phyloP scores from a whole-genome alignment of 768 basidiomycete genomes.

The Amanita jacksonii region DNA sequence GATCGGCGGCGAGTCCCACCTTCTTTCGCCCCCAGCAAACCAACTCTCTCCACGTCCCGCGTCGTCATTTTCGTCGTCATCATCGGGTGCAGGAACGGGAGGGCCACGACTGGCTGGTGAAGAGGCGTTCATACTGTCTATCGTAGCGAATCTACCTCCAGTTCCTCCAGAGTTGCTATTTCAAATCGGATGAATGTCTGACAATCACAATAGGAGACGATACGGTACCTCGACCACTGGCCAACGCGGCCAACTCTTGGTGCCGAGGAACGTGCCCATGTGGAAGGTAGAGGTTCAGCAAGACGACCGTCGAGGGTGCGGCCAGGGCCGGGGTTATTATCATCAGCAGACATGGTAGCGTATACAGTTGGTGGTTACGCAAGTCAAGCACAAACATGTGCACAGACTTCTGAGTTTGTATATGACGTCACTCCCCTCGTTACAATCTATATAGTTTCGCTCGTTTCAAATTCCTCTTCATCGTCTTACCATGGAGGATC shows the following conservation, averaged over 20 bases:
- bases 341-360: constrained; percentile 29
- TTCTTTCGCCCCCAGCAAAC: constrained; percentile 94
- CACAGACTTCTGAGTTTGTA: background rate
- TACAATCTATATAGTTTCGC: background rate
- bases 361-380: background rate
- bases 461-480: background rate
- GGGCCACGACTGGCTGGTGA: constrained; percentile 13
- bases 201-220: background rate
- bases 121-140: constrained; percentile 17
- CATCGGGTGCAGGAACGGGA: constrained; percentile 20
- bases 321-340: constrained; percentile 24
- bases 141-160: constrained; percentile 20
- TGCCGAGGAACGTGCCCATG: constrained; percentile 30
- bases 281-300: constrained; percentile 37
- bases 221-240: constrained; percentile 31
- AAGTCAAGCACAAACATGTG: too few relatives aligned
- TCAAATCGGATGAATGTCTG: background rate
- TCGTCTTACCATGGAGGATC: constrained; percentile 40
- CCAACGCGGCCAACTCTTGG: constrained; percentile 46
- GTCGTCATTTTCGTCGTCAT: constrained; percentile 44
- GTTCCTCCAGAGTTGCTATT: constrained; percentile 10
- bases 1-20: constrained; percentile 31
- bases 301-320: constrained; percentile 39
- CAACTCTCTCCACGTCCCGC: constrained; percentile 52
- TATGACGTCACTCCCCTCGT: background rate